Evolutionary conservation across 202 grass and related monocot genomes (phyloP), one percentile per base, ranked within the genome.

Genomic region (Musa balbisiana): DNA sequence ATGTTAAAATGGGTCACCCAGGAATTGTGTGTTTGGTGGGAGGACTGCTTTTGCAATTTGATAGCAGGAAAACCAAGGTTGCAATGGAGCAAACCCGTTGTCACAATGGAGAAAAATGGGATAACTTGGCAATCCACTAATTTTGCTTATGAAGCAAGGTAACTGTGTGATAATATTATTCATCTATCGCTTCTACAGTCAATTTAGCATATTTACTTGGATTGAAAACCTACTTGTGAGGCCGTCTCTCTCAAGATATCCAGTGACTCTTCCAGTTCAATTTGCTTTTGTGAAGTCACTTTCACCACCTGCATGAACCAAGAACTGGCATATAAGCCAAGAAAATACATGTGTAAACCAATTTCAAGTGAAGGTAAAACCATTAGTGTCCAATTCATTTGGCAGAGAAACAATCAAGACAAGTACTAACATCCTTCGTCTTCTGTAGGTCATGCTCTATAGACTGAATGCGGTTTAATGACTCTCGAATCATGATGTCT

Each of bases 371-470:
- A 65, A 26, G 23, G 22, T 26, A 27, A 65, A 27, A 65, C 10
- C 2, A 65, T 20, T 4, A 11, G 33, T 51, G 15, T 49, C 33
- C 50, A 43, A 33, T n/a, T 43, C 17, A 70, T 51, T 43, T 43
- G 15, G 29, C 8, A 51, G 50, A 70, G 3, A 70, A 49, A 19
- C 50, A 51, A 49, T 43, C 33, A 43, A 25, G 67, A 51, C 9
- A 3, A 20, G 67, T 53, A 78, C 85, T 87, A 60, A 84, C 85
- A 74, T 80, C 69, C 51, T 75, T 75, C 55, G 85, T 87, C 77
- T 80, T 87, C 58, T 78, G 66, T 58, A 87, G 69, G 73, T 87
- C 85, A 73, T 68, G 13, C 58, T 87, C 81, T 69, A 87, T 75
- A 67, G 65, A 80, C 54, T 77, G 83, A n/a, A 87, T 87, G 62